Evolutionary conservation across 139 green algal species (phyloP), one percentile per base, ranked within the genome.

Genomic region (Picochlorum sp.): DNA sequence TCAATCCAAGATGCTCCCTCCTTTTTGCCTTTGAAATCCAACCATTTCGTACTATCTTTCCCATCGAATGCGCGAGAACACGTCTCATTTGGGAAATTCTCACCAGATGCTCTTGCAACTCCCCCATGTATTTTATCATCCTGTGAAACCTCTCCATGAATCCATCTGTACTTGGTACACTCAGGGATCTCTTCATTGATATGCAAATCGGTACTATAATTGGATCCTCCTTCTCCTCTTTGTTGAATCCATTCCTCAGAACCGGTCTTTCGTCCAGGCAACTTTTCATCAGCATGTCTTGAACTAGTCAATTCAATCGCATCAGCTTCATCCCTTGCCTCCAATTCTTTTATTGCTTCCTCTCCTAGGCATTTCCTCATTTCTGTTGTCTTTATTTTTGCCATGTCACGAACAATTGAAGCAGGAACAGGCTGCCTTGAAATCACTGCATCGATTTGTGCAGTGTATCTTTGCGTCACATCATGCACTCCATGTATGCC

Each of bases 1-100:
- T 90, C 78, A 16, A 88, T 52, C 82, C 79, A 91, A 0, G 69
- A 58, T 5, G 14, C 33, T n/a, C n/a, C n/a, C n/a, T n/a, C n/a
- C n/a, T n/a, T n/a, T 30, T 80, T 70, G 3, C 58, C 33, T 3
- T 7, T 67, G 68, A 91, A 93, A 61, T 91, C 84, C 18, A 93
- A 73, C 85, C 85, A 93, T 57, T 93, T 93, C 50, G 61, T 86
- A 33, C 30, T 20, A 0, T 47, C 20, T 13, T 35, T 18, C 2
- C 74, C 67, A 40, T 82, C 72, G 28, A 67, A 63, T 5, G 64
- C 72, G 20, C 40, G 26, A 6, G 22, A 50, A 26, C 68, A 59
- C 1, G 35, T 54, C 31, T 80, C 69, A 3, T 25, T 8, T 1
- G 69, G 64, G 16, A 26, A 9, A 39, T 78, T 62, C 31, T 78